phyloP scores from a whole-genome alignment of 257 asterid species.

The Thymus quinquecostatus region DNA sequence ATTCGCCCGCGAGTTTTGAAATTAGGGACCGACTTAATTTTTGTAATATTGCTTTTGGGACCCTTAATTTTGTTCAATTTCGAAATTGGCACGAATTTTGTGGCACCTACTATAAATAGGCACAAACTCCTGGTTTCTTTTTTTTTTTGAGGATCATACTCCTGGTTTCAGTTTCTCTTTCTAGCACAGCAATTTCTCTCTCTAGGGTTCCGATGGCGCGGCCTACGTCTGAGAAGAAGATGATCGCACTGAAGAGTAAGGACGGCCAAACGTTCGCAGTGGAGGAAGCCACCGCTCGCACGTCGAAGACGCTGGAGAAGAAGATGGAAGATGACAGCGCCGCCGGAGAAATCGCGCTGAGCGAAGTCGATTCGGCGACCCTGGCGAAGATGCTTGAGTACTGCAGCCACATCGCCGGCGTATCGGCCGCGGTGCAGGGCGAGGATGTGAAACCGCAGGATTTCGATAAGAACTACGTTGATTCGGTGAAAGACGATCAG shows the following conservation, averaged over 20 bases:
- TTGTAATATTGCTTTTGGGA: too few species aligned
- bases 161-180: too few species aligned
- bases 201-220: neutral
- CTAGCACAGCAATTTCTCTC: neutral
- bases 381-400: conserved; percentile 49
- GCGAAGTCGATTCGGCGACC: conserved; percentile 40
- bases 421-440: conserved; percentile 20
- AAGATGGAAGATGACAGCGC: neutral
- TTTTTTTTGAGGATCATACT: too few species aligned
- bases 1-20: too few species aligned
- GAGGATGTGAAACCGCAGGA: neutral
- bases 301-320: neutral
- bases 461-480: too few species aligned
- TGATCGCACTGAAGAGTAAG: neutral
- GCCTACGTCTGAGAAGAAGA: neutral
- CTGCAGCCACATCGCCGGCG: conserved; percentile 37
- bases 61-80: too few species aligned
- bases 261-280: neutral
- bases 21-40: too few species aligned
- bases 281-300: neutral
- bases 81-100: too few species aligned
- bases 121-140: too few species aligned
- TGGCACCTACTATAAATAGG: too few species aligned
- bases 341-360: conserved; percentile 9
- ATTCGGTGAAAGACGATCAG: conserved; percentile 32